phyloP scores from a whole-genome alignment of 2,329 filamentous ascomycete species.

The Penicillium sp. region DNA sequence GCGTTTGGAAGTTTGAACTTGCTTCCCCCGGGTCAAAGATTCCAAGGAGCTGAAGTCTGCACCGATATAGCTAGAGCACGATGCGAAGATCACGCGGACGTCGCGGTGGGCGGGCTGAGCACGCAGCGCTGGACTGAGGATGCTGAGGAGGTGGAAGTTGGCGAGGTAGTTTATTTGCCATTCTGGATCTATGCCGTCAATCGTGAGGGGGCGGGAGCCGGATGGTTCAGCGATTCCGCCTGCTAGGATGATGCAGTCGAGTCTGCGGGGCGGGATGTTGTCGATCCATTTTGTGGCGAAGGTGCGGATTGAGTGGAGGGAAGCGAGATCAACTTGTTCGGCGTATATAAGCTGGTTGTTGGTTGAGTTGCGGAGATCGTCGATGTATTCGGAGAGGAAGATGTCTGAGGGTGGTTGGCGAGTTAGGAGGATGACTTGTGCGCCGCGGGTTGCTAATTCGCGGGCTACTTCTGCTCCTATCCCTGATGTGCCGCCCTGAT shows the following conservation, averaged over 20 bases:
- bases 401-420: conserved; percentile 78
- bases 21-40: conserved; percentile 19
- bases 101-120: conserved; percentile 93
- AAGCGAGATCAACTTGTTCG: conserved; percentile 87
- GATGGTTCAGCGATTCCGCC: conserved; percentile 68
- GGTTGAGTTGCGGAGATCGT: conserved; percentile 76
- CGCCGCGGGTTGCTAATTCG: conserved; percentile 76
- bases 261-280: conserved; percentile 80
- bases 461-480: conserved; percentile 77
- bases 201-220: conserved; percentile 60
- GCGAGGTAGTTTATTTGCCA: conserved; percentile 96
- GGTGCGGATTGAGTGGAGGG: conserved; percentile 82
- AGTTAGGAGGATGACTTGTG: conserved; percentile 88
- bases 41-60: conserved; percentile 61
- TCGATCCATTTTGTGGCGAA: conserved; percentile 99
- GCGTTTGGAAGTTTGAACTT: neutral
- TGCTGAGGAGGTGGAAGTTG: conserved; percentile 92
- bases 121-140: conserved; percentile 84
- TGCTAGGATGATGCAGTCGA: conserved; percentile 90
- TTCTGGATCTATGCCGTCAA: conserved; percentile 80
- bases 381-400: conserved; percentile 89
- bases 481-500: conserved; percentile 82
- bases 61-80: conserved; percentile 84
- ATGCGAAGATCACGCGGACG: conserved; percentile 82
- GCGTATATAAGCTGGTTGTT: conserved; percentile 89